A percentile compares a stretch with the other conserved stretches of the same genome.
phyloP scores from a whole-genome alignment of 306 rosid genomes.

The Astragalus membranaceus region DNA sequence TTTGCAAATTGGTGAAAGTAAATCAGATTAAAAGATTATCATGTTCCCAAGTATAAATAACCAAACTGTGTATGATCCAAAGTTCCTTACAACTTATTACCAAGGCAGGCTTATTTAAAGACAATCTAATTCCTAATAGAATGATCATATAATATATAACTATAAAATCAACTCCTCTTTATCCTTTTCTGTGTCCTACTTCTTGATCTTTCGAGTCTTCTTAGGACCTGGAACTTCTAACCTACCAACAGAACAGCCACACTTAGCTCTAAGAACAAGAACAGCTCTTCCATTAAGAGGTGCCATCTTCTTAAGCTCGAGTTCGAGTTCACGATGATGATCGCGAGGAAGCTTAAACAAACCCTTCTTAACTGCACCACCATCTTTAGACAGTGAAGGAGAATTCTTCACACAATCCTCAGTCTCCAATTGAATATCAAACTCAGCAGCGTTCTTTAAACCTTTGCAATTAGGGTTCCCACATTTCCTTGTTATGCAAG shows the following conservation, averaged over 20 bases:
- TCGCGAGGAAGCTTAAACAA: constrained; percentile 74
- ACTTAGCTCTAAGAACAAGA: constrained; percentile 70
- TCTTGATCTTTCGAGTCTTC: constrained; percentile 69
- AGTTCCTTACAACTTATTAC: constrained; percentile 47
- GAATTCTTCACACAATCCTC: constrained; percentile 91
- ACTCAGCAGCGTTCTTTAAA: constrained; percentile 69
- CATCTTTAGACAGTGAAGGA: constrained; percentile 39
- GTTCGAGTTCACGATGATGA: constrained; percentile 81
- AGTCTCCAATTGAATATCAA: constrained; percentile 89
- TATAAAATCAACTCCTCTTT: constrained; percentile 34
- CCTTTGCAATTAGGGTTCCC: constrained; percentile 84
- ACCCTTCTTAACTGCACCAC: constrained; percentile 62
- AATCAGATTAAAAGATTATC: constrained; percentile 31
- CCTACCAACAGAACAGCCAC: constrained; percentile 97
- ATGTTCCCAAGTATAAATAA: constrained; percentile 49
- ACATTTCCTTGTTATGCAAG: constrained; percentile 57
- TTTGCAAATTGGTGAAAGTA: constrained; percentile 18
- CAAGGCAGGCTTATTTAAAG: constrained; percentile 53
- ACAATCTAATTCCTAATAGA: constrained; percentile 37
- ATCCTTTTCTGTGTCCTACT: constrained; percentile 36
- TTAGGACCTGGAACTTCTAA: constrained; percentile 84
- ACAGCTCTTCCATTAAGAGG: constrained; percentile 88
- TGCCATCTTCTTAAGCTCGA: constrained; percentile 92
- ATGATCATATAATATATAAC: constrained; percentile 15
- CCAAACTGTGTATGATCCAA: constrained; percentile 42